Evolutionary conservation across 129 eudicot species (phyloP).

Genomic region (Flaveria robusta): DNA sequence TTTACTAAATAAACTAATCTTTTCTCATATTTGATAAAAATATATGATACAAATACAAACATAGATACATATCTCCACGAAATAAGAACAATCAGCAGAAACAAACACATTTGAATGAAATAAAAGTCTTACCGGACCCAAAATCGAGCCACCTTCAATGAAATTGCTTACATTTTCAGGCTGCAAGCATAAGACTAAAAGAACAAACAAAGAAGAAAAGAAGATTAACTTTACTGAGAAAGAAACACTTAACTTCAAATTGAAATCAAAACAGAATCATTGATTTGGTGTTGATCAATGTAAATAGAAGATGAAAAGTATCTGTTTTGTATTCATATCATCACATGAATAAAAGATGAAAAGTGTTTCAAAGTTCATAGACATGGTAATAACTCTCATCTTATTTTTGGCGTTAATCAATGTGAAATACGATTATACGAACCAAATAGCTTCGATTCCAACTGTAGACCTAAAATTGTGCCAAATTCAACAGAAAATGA

Average conservation of each 20-base stretch:
- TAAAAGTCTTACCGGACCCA: constrained; percentile 61
- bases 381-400: constrained; percentile 10
- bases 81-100: neutral
- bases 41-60: neutral
- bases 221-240: neutral
- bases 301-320: neutral
- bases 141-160: constrained; percentile 51
- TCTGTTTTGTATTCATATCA: neutral
- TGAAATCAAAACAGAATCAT: constrained; percentile 2
- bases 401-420: neutral
- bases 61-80: neutral
- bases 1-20: neutral
- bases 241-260: neutral
- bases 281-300: neutral
- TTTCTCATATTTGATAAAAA: neutral
- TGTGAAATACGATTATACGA: neutral
- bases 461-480: constrained; percentile 18
- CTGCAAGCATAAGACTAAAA: constrained; percentile 65
- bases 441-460: neutral
- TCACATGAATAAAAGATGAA: neutral
- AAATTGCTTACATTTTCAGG: constrained; percentile 78
- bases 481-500: neutral
- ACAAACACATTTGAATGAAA: neutral
- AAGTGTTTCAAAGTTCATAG: neutral
- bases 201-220: constrained; percentile 8